A percentile compares a stretch with the other conserved stretches of the same genome.
Evolutionary conservation across 2,329 filamentous ascomycete genomes (phyloP).

Genomic region (Beauveria pseudobassiana): DNA sequence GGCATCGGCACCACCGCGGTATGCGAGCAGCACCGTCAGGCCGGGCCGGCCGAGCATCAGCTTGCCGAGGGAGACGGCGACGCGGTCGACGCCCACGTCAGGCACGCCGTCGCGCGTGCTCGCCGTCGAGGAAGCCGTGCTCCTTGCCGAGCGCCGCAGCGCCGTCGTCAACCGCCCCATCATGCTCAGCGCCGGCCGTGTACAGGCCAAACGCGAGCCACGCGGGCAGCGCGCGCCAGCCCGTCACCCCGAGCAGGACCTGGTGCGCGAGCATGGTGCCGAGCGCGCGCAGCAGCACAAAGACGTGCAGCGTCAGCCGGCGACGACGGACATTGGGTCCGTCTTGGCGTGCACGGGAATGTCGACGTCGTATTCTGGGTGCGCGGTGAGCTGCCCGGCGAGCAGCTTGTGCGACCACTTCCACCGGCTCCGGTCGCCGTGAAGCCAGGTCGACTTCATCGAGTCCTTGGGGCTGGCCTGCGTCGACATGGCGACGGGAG

Average conservation of each 20-base stretch:
- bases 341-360: conserved; percentile 29
- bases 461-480: conserved; percentile 19
- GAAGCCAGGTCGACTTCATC: conserved; percentile 30
- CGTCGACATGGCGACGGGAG: not conserved
- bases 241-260: conserved; percentile 20
- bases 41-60: conserved; percentile 23
- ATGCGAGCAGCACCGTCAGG: conserved; percentile 26
- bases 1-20: conserved; percentile 18
- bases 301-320: conserved; percentile 26
- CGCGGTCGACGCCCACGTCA: conserved; percentile 25
- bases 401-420: conserved; percentile 20
- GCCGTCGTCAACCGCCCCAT: conserved; percentile 28
- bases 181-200: conserved; percentile 24
- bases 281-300: conserved; percentile 27
- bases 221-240: conserved; percentile 19
- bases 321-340: conserved; percentile 29
- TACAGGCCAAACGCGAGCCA: conserved; percentile 28
- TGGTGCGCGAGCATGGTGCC: conserved; percentile 29
- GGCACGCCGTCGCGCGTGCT: conserved; percentile 33
- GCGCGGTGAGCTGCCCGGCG: conserved; percentile 21
- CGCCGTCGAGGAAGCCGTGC: conserved; percentile 32
- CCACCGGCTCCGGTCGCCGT: conserved; percentile 20
- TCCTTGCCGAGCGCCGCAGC: conserved; percentile 28
- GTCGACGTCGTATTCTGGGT: conserved; percentile 17
- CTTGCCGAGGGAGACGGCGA: conserved; percentile 22